Percentiles rank a stretch among this genome's conserved stretches.
phyloP scores from a whole-genome alignment of 2,329 filamentous ascomycete genomes.

The Nectriaceae sp. region DNA sequence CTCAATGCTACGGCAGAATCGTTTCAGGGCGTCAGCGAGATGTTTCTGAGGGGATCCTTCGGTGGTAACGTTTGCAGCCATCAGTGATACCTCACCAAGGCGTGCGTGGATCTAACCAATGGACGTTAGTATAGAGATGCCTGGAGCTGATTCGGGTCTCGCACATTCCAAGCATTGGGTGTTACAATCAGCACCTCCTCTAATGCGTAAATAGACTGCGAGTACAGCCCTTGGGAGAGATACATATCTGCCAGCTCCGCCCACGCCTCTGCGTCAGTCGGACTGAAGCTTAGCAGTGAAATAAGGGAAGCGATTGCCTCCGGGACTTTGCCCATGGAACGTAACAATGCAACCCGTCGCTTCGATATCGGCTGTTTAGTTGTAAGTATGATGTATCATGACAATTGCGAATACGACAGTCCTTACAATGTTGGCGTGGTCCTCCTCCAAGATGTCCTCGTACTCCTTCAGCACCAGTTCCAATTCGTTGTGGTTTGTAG shows the following conservation, averaged over 20 bases:
- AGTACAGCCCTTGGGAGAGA: conserved; percentile 72
- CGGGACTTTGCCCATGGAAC: conserved; percentile 66
- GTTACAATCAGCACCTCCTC: conserved; percentile 87
- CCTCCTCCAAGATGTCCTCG: conserved; percentile 70
- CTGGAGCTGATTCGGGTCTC: conserved; percentile 31
- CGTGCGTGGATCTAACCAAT: conserved; percentile 75
- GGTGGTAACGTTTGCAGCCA: conserved; percentile 56
- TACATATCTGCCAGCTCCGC: conserved; percentile 89
- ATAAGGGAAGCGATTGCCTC: conserved; percentile 78
- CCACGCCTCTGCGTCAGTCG: conserved; percentile 93
- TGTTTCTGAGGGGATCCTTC: conserved; percentile 49
- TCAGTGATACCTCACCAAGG: conserved; percentile 79
- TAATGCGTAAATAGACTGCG: conserved; percentile 83
- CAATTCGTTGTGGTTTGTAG: conserved; percentile 65
- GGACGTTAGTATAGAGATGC: conserved; percentile 21
- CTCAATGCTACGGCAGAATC: conserved; percentile 89
- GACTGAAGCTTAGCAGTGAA: conserved; percentile 76
- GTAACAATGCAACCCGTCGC: conserved; percentile 77
- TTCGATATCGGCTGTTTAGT: conserved; percentile 77
- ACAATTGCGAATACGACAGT: background rate
- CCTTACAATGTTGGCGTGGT: conserved; percentile 77
- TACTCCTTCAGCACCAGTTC: conserved; percentile 75
- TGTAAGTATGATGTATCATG: conserved; percentile 21
- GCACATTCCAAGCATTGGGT: conserved; percentile 94
- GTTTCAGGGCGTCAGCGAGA: conserved; percentile 73